phyloP scores from a whole-genome alignment of 1,284 basidiomycete genomes.

The Microbotryum violaceum region DNA sequence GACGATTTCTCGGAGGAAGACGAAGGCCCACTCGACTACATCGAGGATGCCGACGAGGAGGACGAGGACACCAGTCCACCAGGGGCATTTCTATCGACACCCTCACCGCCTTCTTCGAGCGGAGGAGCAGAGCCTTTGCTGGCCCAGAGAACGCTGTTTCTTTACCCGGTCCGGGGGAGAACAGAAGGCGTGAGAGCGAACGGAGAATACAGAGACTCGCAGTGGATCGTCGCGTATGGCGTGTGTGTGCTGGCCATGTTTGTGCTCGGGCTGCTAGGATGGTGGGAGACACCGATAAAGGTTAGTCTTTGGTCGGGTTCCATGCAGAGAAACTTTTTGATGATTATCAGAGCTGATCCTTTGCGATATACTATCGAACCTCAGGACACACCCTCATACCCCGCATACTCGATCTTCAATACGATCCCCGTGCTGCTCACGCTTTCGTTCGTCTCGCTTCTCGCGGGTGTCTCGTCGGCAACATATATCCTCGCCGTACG shows the following conservation, averaged over 20 bases:
- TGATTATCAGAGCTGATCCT: neutral
- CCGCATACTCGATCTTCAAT: neutral
- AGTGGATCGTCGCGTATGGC: constrained; percentile 25
- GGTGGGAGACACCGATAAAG: neutral
- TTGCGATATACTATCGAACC: too few species aligned
- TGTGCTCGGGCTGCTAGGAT: constrained; percentile 6
- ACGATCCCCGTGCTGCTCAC: constrained; percentile 15
- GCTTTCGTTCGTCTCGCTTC: constrained; percentile 14
- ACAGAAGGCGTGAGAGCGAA: neutral
- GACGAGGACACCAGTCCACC: constrained; percentile 9
- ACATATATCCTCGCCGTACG: constrained; percentile 16
- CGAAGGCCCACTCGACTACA: neutral
- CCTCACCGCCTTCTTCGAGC: neutral
- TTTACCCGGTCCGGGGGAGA: constrained; percentile 12
- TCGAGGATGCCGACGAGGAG: constrained; percentile 6
- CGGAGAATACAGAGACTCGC: constrained; percentile 11
- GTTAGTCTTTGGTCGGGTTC: neutral
- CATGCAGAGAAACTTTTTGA: neutral
- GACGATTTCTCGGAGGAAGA: neutral
- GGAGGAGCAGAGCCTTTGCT: constrained; percentile 9
- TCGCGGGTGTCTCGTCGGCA: constrained; percentile 14
- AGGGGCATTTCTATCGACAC: constrained; percentile 17
- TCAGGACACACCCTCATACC: neutral
- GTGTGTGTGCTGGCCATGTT: neutral
- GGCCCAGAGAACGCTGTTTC: constrained; percentile 8